A percentile compares a stretch with the other conserved stretches of the same genome.
These are phyloP conservation scores for Cyclostephanos tholiformis DNA, from an alignment of 108 stramenopile species.

Conservation along the genomic window DNA sequence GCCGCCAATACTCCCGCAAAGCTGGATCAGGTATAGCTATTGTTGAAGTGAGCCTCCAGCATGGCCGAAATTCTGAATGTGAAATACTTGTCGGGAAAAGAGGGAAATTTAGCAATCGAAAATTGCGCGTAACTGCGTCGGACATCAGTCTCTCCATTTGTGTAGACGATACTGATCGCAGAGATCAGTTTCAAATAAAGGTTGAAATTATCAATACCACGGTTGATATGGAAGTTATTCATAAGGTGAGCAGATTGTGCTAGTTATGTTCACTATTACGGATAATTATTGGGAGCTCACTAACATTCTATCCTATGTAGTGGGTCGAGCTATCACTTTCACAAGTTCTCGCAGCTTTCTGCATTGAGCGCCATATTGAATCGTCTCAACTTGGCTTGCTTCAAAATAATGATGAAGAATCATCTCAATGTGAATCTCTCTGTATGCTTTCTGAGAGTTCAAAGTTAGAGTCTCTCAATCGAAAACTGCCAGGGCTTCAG, in stretches of 20 bases:
- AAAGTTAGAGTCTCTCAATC: slow-evolving; percentile 35
- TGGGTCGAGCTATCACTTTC: slow-evolving; percentile 63
- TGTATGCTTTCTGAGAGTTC: slow-evolving; percentile 1
- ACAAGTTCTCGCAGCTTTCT: slow-evolving; percentile 71
- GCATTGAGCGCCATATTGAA: slow-evolving; percentile 64
- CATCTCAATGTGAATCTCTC: background rate
- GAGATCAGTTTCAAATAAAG: slow-evolving; percentile 35
- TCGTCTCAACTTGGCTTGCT: slow-evolving; percentile 18
- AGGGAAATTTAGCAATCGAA: background rate
- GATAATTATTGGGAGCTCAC: background rate
- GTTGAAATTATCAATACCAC: slow-evolving; percentile 68
- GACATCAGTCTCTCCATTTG: slow-evolving; percentile 19
- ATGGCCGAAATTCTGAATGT: slow-evolving; percentile 24
- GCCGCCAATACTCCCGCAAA: slow-evolving; percentile 56
- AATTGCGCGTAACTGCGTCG: slow-evolving; percentile 9
- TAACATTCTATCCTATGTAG: slow-evolving; percentile 9
- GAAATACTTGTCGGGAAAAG: slow-evolving; percentile 20
- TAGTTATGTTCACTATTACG: background rate
- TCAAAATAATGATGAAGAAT: slow-evolving; percentile 3
- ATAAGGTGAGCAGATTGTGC: slow-evolving; percentile 44
- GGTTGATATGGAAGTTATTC: slow-evolving; percentile 59
- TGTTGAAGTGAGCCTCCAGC: slow-evolving; percentile 55
- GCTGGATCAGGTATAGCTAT: slow-evolving; percentile 72
- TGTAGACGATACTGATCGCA: slow-evolving; percentile 12
- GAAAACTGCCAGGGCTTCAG: slow-evolving; percentile 57